Conservation (phyloP, 768 basidiomycete species). For the Dioszegia crocea region DNA sequence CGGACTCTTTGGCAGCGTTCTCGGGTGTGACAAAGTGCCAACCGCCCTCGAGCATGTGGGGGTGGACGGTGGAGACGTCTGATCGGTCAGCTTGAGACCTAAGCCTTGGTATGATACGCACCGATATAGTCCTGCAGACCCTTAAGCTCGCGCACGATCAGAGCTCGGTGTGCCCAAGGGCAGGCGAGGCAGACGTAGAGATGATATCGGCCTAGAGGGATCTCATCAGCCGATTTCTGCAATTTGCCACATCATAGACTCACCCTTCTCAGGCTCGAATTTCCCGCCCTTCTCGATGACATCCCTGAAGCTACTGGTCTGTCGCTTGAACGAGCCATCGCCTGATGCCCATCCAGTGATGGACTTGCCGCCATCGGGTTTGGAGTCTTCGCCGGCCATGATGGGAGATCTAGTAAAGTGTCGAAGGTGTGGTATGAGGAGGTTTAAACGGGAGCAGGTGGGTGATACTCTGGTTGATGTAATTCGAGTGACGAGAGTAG, state of each 20-base stretch:
- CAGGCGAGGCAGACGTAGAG: conserved; percentile 81
- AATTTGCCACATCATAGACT: conserved; percentile 17
- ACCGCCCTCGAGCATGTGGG: conserved; percentile 74
- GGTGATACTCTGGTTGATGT: not conserved
- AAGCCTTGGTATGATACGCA: conserved; percentile 49
- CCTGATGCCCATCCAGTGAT: conserved; percentile 57
- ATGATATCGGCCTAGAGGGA: conserved; percentile 71
- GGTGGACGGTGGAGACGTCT: conserved; percentile 80
- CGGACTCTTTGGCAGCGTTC: conserved; percentile 50
- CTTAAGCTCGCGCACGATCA: conserved; percentile 86
- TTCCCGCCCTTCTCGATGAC: conserved; percentile 58
- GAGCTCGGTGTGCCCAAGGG: conserved; percentile 85
- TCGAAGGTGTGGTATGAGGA: not conserved
- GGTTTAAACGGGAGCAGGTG: too few species aligned
- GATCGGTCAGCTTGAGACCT: not conserved
- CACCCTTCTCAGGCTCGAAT: conserved; percentile 74
- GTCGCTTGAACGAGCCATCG: conserved; percentile 67
- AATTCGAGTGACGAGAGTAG: not conserved
- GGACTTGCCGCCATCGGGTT: conserved; percentile 28
- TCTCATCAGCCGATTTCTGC: not conserved
- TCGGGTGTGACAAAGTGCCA: conserved; percentile 80
- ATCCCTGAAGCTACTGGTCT: conserved; percentile 58
- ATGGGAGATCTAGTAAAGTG: not conserved
- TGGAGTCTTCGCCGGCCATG: not conserved
- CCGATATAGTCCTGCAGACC: conserved; percentile 80